Base-by-base conservation (phyloP, 805 yeast genomes). In the Starmerella sp. region DNA sequence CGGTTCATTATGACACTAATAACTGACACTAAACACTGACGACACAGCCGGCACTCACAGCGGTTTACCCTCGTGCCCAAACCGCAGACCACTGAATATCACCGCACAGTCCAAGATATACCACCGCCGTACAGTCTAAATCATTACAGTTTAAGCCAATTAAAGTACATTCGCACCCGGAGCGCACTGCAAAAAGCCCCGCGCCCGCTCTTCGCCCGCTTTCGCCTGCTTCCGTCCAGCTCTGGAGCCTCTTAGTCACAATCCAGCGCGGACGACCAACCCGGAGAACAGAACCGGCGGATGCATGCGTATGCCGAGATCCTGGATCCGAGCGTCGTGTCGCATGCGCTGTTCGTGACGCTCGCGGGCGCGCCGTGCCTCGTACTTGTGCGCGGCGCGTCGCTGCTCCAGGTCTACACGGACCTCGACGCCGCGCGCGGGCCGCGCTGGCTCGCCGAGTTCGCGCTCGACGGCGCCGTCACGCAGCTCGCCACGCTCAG, bases 281-380 rank as follows among this genome's bases (percentile, higher is more conserved):
- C 42, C 10, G 28, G 42, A 7, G 14, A 36, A 14, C 39, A 13
- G 14, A 36, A 14, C 30, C 30, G 14, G 34, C 46, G 32, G 28
- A 88, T 88, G 96, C 87, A 87, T 63, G 83, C 84, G 14, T 86
- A 84, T 67, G 81, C 83, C 60, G 88, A 85, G 66, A 75, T 88
- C 61, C 75, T 85, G 48, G 84, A 80, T 61, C 95, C 96, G 2
- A 74, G 95, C 1, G 78, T 81, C 60, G 86, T 86, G 39, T 68
- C 83, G n/a, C 79, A 78, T 57, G 75, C 84, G 47, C 59, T 81
- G 29, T 61, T 70, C 58, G 62, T 67, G 52, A 70, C 75, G 53
- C 38, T 52, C 9, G 36, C 35, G 71, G 89, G 63, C 70, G 86
- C 13, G 78, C 85, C 5, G 87, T 83, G 3, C 82, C 71, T 90